Base-by-base conservation (phyloP, 2,329 filamentous ascomycete species). In the Ophiostoma sp. region DNA sequence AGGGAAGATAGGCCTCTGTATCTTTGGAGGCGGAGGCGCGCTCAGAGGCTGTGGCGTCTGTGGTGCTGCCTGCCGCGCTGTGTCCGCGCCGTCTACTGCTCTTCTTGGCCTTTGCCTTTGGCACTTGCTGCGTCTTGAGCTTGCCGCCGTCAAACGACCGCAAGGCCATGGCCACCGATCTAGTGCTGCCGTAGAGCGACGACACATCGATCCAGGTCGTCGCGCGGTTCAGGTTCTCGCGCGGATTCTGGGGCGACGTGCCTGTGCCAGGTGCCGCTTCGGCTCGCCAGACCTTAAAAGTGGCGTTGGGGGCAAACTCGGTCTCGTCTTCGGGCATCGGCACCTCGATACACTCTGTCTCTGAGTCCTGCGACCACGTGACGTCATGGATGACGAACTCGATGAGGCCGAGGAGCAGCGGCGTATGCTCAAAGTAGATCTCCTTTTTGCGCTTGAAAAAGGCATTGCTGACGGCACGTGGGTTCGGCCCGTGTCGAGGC, bases 361-460 rank as follows among this genome's bases (percentile, higher is more conserved):
- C n/a, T 11, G 70, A 71, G 70, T 71, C 70, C 58, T 68, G 49
- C 9, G 67, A 69, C 47, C 65, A 71, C 42, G 70, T 70, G 41
- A 71, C 66, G 18, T 71, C 70, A 65, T 71, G 70, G 27, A 71
- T 70, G 62, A 71, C 66, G 41, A 71, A 71, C 67, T 71, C 70
- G 18, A 71, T 68, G 12, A 71, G 67, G 42, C 70, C 70, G 7
- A 71, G 63, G 5, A 71, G 70, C 60, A 71, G 65, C 14, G 70
- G 69, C 9, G 70, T 71, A 64, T 71, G 70, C 63, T 71, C 70
- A 47, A 67, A 71, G 66, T 71, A 70, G 38, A 71, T 14, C 6
- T 67, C 66, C 44, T 65, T n/a, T 14, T 71, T 70, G 41, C 70
- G 68, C 45, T 66, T 62, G 67, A 71, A 71, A 18, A 71, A 71